Conservation (phyloP, 768 basidiomycete genomes). For the Sarcodon sp. region DNA sequence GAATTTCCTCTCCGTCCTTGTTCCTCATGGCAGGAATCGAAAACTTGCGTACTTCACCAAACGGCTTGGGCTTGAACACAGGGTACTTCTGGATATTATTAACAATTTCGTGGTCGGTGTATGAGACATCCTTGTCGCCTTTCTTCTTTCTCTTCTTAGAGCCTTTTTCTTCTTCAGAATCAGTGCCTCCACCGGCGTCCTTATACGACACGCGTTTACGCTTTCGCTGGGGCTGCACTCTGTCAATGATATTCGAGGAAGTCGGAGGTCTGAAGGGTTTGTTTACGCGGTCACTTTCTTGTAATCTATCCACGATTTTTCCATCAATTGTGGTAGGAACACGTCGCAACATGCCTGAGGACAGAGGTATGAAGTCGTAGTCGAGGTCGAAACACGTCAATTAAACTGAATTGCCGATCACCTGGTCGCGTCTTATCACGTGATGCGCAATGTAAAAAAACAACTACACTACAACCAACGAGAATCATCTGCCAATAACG, state of each 20-base stretch:
- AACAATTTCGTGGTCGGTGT: slow-evolving; percentile 46
- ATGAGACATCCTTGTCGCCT: slow-evolving; percentile 39
- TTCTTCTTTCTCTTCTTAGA: slow-evolving; percentile 38
- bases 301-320: slow-evolving; percentile 49
- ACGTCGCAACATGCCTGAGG: slow-evolving; percentile 46
- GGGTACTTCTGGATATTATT: slow-evolving; percentile 55
- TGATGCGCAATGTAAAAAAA: background rate
- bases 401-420: background rate
- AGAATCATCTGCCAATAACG: background rate
- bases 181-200: slow-evolving; percentile 36
- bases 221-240: slow-evolving; percentile 61
- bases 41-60: slow-evolving; percentile 58
- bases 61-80: slow-evolving; percentile 71
- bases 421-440: background rate
- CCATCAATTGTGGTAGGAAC: slow-evolving; percentile 61
- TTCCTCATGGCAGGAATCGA: slow-evolving; percentile 73
- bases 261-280: slow-evolving; percentile 76
- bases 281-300: slow-evolving; percentile 61
- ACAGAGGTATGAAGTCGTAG: background rate
- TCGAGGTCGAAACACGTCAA: background rate
- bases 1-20: slow-evolving; percentile 52
- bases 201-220: slow-evolving; percentile 86
- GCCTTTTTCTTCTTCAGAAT: slow-evolving; percentile 46
- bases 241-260: slow-evolving; percentile 23
- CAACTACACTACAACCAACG: background rate